Evolutionary conservation across 306 rosid genomes (phyloP), one percentile per base, ranked within the genome.

Genomic region (Lathyrus oleraceus): DNA sequence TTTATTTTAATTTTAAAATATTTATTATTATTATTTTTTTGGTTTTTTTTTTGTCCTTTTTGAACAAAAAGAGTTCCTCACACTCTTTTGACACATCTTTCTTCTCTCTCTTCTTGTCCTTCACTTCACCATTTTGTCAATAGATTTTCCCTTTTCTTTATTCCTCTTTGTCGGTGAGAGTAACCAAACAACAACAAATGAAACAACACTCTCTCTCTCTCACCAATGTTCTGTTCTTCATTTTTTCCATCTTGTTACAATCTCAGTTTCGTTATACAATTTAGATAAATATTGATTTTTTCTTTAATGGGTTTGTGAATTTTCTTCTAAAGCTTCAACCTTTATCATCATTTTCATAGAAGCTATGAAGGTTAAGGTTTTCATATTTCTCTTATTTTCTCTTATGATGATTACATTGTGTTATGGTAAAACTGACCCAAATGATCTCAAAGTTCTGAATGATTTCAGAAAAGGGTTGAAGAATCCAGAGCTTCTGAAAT

Each of bases 401-500:
- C 10, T 78, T 0, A 60, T 82, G 4, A 56, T 82, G 2, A 40
- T 79, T 21, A 16, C 53, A 57, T 61, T 66, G 80, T 73, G 61
- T 68, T 60, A 61, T 40, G 78, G 87, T 67, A 75, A 57, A 17
- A 89, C 97, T 9, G 47, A 85, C 75, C 85, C 82, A 10, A 85
- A 78, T 74, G 96, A 89, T 75, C 58, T 89, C 59, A 82, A 79
- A 74, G 69, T 91, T 72, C 86, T 91, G 70, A 85, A 69, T 57
- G 88, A 82, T 78, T 87, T 91, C 73, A 79, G 76, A 74, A 58
- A 84, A 75, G 88, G 91, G 59, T 77, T 89, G 77, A 82, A 77
- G 61, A 91, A 89, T 77, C 54, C 94, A 16, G 88, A 85, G 79
- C 88, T 85, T 79, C 79, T 91, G 4, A 61, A 81, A 21, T 91